These are phyloP conservation scores for Erodium moschatum DNA, from an alignment of 441 rosid species.

Conservation along the genomic window DNA sequence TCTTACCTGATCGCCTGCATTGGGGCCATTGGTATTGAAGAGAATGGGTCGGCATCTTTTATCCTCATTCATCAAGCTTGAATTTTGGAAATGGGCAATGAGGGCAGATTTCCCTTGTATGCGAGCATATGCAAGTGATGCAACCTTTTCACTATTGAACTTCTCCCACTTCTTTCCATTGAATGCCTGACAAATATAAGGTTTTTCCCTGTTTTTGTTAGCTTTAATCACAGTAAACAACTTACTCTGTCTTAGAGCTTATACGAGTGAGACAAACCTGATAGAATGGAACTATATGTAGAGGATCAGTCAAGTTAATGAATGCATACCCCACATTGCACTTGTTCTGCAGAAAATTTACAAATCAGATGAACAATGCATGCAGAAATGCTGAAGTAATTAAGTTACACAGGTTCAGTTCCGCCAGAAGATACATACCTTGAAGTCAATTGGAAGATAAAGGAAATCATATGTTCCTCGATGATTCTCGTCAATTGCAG, in stretches of 20 bases:
- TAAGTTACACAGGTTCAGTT: neutral
- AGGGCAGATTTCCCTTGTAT: conserved; percentile 71
- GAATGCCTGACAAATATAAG: conserved; percentile 35
- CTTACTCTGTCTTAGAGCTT: neutral
- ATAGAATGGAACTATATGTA: conserved; percentile 49
- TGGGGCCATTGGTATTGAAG: conserved; percentile 61
- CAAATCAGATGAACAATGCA: conserved; percentile 16
- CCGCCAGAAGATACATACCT: conserved; percentile 33
- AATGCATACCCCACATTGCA: conserved; percentile 78
- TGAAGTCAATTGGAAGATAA: conserved; percentile 66
- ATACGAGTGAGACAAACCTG: conserved; percentile 34
- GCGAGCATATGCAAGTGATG: conserved; percentile 63
- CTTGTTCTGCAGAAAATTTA: conserved; percentile 47
- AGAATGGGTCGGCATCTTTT: conserved; percentile 70
- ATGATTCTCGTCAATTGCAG: conserved; percentile 55
- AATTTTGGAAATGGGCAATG: conserved; percentile 65
- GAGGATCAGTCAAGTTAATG: conserved; percentile 59
- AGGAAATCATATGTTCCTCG: conserved; percentile 59
- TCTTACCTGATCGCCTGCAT: conserved; percentile 65
- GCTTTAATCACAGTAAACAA: conserved; percentile 7
- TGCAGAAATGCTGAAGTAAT: neutral
- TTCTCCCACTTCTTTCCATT: conserved; percentile 79
- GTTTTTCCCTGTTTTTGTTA: conserved; percentile 8
- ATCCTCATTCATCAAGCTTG: conserved; percentile 79
- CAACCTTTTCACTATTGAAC: conserved; percentile 69